A percentile compares a stretch with the other conserved stretches of the same genome.
phyloP scores from a whole-genome alignment of 2,329 filamentous ascomycete genomes.

The Kalmusia sp. region DNA sequence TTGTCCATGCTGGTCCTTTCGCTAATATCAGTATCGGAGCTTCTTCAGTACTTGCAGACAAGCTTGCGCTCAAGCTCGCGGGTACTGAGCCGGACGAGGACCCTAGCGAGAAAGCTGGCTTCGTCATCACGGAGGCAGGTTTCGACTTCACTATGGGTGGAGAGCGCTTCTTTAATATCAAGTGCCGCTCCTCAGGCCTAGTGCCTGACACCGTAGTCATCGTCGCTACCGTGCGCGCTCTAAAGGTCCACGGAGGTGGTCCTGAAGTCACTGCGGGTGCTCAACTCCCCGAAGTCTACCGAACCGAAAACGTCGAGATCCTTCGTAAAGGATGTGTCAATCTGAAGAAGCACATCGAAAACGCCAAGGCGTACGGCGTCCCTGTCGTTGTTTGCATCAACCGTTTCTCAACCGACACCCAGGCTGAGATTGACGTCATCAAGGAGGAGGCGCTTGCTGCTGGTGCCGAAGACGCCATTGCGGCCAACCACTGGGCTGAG shows the following conservation, averaged over 20 bases:
- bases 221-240: constrained; percentile 90
- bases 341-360: constrained; percentile 91
- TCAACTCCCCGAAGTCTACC: constrained; percentile 85
- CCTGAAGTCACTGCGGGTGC: constrained; percentile 91
- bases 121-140: constrained; percentile 94
- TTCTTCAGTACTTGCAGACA: constrained; percentile 93
- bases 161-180: constrained; percentile 99
- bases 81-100: constrained; percentile 94
- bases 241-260: constrained; percentile 96
- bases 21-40: constrained; percentile 98
- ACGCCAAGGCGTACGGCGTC: constrained; percentile 86
- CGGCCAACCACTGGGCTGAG: constrained; percentile 96
- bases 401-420: constrained; percentile 91
- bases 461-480: constrained; percentile 90
- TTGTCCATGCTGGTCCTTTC: constrained; percentile 96
- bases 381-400: constrained; percentile 98
- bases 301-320: constrained; percentile 90
- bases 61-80: constrained; percentile 92
- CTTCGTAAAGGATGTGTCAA: constrained; percentile 92
- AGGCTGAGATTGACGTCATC: constrained; percentile 87
- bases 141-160: constrained; percentile 99
- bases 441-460: constrained; percentile 90
- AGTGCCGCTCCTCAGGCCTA: constrained; percentile 93
- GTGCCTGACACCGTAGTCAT: constrained; percentile 93
- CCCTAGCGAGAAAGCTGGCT: constrained; percentile 81